Percentiles rank a stretch among this genome's conserved stretches.
phyloP scores from a whole-genome alignment of 257 asterid species.

The Euphrasia confusa region DNA sequence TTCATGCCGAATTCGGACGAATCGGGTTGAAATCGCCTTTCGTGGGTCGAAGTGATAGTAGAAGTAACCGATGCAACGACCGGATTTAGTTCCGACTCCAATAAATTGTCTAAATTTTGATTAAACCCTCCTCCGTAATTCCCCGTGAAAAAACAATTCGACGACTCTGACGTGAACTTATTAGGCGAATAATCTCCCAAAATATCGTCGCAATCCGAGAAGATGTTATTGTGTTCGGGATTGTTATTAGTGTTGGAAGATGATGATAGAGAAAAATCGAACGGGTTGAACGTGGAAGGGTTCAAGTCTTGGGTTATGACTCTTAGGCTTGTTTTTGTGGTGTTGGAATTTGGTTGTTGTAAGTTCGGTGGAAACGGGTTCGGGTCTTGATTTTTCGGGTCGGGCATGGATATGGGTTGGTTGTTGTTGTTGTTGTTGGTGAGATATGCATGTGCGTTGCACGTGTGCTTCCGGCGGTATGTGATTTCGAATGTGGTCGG shows the following conservation, averaged over 20 bases:
- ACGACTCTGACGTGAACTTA: not conserved
- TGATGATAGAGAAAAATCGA: slow-evolving; percentile 27
- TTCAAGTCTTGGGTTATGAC: slow-evolving; percentile 24
- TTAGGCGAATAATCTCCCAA: slow-evolving; percentile 19
- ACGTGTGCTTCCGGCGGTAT: slow-evolving; percentile 40
- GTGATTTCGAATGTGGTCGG: slow-evolving; percentile 32
- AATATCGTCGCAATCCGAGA: slow-evolving; percentile 7
- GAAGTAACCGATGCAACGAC: slow-evolving; percentile 33
- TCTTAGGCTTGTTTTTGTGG: slow-evolving; percentile 44
- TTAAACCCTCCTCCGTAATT: slow-evolving; percentile 26
- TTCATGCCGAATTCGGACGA: slow-evolving; percentile 36
- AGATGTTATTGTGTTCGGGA: slow-evolving; percentile 24
- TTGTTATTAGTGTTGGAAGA: slow-evolving; percentile 21
- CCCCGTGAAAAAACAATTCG: slow-evolving; percentile 26
- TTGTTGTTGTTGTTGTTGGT: not conserved
- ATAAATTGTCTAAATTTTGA: slow-evolving; percentile 19
- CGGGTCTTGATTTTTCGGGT: slow-evolving; percentile 15
- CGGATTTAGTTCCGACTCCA: slow-evolving; percentile 30
- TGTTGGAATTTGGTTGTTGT: slow-evolving; percentile 28
- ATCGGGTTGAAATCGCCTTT: slow-evolving; percentile 26
- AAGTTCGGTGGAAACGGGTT: slow-evolving; percentile 20
- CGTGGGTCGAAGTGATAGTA: slow-evolving; percentile 29
- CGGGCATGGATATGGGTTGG: slow-evolving; percentile 20
- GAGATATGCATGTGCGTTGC: slow-evolving; percentile 22
- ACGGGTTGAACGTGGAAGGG: slow-evolving; percentile 18